phyloP scores from a whole-genome alignment of 139 green algal genomes.

The Chlamydomonas incerta region DNA sequence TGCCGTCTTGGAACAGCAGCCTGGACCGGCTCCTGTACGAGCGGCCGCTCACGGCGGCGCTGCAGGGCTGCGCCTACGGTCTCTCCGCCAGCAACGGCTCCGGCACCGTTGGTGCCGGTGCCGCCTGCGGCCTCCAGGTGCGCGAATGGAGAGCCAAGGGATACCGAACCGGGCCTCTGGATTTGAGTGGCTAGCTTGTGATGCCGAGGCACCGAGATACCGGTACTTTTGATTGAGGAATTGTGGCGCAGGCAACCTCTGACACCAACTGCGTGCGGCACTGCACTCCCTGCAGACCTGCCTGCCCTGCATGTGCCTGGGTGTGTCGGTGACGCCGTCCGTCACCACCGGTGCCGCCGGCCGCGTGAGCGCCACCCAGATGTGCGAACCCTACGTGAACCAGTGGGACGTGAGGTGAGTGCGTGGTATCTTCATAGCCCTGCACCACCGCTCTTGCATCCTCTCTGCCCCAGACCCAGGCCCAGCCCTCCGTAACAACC shows the following conservation, averaged over 20 bases:
- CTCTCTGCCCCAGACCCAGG: too few species aligned
- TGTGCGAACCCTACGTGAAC: constrained; percentile 43
- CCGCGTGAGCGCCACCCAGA: not conserved
- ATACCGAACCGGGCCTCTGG: too few species aligned
- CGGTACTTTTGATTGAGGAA: too few species aligned
- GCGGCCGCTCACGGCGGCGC: constrained; percentile 14
- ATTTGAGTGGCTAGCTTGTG: too few species aligned
- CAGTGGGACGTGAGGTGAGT: constrained; percentile 41
- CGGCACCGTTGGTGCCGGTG: not conserved
- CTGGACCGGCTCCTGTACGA: constrained; percentile 35
- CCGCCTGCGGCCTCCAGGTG: not conserved
- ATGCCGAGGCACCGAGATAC: too few species aligned
- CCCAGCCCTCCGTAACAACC: too few species aligned
- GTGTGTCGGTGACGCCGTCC: not conserved
- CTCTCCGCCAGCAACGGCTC: not conserved
- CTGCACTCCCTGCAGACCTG: constrained; percentile 27
- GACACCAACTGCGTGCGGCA: too few species aligned
- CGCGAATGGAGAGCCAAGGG: too few species aligned
- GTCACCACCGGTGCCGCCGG: not conserved
- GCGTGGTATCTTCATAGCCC: too few species aligned
- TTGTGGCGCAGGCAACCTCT: too few species aligned
- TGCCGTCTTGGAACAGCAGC: too few species aligned
- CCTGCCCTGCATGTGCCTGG: constrained; percentile 55
- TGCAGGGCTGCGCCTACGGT: constrained; percentile 9
- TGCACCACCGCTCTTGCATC: too few species aligned